These are phyloP conservation scores for Pinus taeda DNA, from an alignment of 75 land plant genomes.

Conservation along the genomic window DNA sequence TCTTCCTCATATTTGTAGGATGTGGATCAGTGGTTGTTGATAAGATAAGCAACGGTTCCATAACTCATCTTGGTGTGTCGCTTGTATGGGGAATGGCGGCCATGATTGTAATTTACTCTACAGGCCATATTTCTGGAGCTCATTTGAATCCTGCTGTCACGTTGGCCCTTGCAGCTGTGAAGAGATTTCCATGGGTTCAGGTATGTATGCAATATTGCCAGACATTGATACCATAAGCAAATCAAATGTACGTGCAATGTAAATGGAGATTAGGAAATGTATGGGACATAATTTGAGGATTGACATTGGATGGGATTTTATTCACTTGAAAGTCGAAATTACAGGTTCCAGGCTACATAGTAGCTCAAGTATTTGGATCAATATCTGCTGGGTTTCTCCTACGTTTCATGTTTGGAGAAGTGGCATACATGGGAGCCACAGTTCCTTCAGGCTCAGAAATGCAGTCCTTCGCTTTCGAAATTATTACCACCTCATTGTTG, in stretches of 20 bases:
- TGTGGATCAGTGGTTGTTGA: slow-evolving; percentile 27
- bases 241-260: too few species aligned
- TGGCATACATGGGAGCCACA: slow-evolving; percentile 46
- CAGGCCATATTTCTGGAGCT: slow-evolving; percentile 62
- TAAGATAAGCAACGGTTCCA: slow-evolving; percentile 6
- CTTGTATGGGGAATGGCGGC: slow-evolving; percentile 36
- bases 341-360: slow-evolving; percentile 69
- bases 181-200: slow-evolving; percentile 26
- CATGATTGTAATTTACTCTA: slow-evolving; percentile 26
- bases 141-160: slow-evolving; percentile 71
- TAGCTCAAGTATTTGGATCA: slow-evolving; percentile 52
- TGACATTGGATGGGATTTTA: background rate
- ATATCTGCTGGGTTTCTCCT: slow-evolving; percentile 49
- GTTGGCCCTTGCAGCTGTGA: slow-evolving; percentile 37
- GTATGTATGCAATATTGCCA: too few species aligned
- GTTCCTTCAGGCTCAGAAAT: slow-evolving; percentile 46
- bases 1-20: slow-evolving; percentile 34
- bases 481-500: slow-evolving; percentile 70
- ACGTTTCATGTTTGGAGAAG: slow-evolving; percentile 37
- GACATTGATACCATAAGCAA: too few species aligned
- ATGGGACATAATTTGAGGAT: too few species aligned
- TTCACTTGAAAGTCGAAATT: background rate
- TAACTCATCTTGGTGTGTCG: slow-evolving; percentile 24
- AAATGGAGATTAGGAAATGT: too few species aligned
- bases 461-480: slow-evolving; percentile 65